Percentiles rank a stretch among this genome's conserved stretches.
phyloP scores from a whole-genome alignment of 306 rosid species.

The Astragalus membranaceus region DNA sequence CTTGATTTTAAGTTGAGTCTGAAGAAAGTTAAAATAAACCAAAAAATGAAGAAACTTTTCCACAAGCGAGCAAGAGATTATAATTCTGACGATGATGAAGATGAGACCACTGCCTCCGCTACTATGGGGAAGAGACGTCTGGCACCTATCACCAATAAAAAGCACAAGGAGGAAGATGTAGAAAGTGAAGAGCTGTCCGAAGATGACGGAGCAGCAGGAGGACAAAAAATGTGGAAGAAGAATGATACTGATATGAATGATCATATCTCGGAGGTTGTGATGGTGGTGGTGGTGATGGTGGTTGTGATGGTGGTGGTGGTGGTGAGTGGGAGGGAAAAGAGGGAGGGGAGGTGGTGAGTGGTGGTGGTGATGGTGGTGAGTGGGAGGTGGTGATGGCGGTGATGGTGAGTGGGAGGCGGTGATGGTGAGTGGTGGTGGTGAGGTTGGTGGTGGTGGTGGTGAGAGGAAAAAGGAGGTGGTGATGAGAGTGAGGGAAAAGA shows the following conservation, averaged over 20 bases:
- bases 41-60: slow-evolving; percentile 63
- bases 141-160: not conserved
- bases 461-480: no score
- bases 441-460: no score
- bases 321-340: no score
- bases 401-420: no score
- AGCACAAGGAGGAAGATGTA: not conserved
- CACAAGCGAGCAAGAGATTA: slow-evolving; percentile 75
- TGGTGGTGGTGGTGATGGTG: no score
- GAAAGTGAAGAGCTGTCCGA: slow-evolving; percentile 33
- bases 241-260: slow-evolving; percentile 12
- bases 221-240: slow-evolving; percentile 4
- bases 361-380: no score
- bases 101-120: slow-evolving; percentile 19
- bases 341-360: no score
- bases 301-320: no score
- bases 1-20: not conserved
- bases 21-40: slow-evolving; percentile 55
- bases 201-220: slow-evolving; percentile 34
- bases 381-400: no score
- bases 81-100: slow-evolving; percentile 73
- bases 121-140: not conserved
- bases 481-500: no score
- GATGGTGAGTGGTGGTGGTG: no score
- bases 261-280: slow-evolving; percentile 35